A percentile compares a stretch with the other conserved stretches of the same genome.
Evolutionary conservation across 2,329 filamentous ascomycete species (phyloP).

Genomic region (Talaromyces verruculosus): DNA sequence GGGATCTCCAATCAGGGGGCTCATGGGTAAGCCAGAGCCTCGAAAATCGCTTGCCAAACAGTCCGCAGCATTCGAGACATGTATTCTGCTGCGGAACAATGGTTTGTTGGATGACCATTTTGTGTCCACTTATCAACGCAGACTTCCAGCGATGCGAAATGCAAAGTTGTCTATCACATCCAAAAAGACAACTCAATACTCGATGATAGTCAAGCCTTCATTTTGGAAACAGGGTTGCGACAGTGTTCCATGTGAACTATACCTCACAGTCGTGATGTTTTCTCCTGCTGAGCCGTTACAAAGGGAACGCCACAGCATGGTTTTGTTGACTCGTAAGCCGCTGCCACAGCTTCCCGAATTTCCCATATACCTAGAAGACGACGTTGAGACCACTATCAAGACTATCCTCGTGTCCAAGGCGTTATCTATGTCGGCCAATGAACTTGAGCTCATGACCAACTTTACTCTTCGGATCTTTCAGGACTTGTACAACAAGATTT

Average conservation of each 20-base stretch:
- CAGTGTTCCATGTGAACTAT: constrained; percentile 55
- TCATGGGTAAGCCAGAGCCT: constrained; percentile 61
- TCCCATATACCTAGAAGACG: constrained; percentile 68
- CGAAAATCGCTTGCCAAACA: constrained; percentile 81
- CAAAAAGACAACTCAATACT: constrained; percentile 71
- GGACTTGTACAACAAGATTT: constrained; percentile 88
- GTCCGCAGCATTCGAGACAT: constrained; percentile 83
- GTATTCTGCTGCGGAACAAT: constrained; percentile 65
- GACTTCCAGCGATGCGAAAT: constrained; percentile 80
- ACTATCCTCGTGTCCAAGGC: constrained; percentile 48
- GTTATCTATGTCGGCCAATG: constrained; percentile 36
- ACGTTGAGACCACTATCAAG: constrained; percentile 59
- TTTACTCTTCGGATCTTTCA: constrained; percentile 77
- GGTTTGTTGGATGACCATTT: constrained; percentile 72
- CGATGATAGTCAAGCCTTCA: constrained; percentile 74
- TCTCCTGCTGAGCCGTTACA: constrained; percentile 56
- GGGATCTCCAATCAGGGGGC: constrained; percentile 67
- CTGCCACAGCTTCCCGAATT: constrained; percentile 68
- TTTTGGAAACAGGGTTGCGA: constrained; percentile 62
- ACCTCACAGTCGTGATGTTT: constrained; percentile 62
- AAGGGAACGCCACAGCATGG: constrained; percentile 62
- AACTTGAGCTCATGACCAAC: constrained; percentile 58
- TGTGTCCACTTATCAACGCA: constrained; percentile 69
- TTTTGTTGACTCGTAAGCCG: constrained; percentile 66
- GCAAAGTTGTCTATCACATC: constrained; percentile 77